phyloP scores from a whole-genome alignment of 805 yeast species.

The Lipomyces spencermartinsiae region DNA sequence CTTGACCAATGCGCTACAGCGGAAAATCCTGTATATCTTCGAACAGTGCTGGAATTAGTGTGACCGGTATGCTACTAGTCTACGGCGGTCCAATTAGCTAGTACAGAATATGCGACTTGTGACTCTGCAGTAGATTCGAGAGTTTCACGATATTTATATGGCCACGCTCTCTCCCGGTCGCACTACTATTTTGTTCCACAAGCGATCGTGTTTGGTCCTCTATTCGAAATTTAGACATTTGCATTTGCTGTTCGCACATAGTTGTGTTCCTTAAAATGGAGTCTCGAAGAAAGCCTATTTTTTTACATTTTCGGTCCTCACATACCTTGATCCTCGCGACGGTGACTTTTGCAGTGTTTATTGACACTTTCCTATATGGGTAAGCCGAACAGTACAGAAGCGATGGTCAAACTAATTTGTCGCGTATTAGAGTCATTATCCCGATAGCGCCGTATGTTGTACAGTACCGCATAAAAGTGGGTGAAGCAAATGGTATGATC shows the following conservation, averaged over 20 bases:
- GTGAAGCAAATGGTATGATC: slow-evolving; percentile 26
- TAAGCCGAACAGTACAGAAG: background rate
- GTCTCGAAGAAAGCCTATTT: slow-evolving; percentile 1
- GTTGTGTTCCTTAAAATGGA: background rate
- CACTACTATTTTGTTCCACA: no score
- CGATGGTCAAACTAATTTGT: background rate
- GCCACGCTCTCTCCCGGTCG: no score
- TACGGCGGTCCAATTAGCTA: no score
- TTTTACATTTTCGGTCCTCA: background rate
- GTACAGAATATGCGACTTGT: no score
- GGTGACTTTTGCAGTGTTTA: slow-evolving; percentile 45
- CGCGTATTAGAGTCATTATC: slow-evolving; percentile 37
- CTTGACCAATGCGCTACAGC: no score
- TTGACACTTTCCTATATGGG: slow-evolving; percentile 46
- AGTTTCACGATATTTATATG: no score
- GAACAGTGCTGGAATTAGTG: no score
- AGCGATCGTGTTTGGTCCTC: no score
- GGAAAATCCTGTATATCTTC: no score
- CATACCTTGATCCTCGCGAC: slow-evolving; percentile 40
- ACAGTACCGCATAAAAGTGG: slow-evolving; percentile 41
- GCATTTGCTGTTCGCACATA: background rate
- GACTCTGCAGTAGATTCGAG: no score
- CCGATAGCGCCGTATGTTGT: slow-evolving; percentile 48
- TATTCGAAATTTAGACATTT: no score
- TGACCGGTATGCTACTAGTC: no score